These are phyloP conservation scores for Suhomyces panamericanus DNA, from an alignment of 1,139 yeast species.

Conservation along the genomic window DNA sequence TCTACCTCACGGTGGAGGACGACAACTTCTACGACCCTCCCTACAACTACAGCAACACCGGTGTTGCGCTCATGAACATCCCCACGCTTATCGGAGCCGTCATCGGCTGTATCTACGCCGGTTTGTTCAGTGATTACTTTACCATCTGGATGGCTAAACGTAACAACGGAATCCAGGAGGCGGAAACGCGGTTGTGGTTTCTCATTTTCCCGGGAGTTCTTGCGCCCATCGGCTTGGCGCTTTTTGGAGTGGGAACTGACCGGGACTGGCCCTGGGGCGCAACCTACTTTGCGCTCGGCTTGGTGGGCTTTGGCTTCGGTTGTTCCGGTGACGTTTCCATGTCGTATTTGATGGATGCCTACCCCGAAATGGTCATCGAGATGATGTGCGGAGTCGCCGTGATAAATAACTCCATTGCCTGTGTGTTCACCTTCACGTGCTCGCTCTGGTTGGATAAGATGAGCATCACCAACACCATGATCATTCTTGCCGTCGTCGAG, in stretches of 20 bases:
- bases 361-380: slow-evolving; percentile 41
- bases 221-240: slow-evolving; percentile 37
- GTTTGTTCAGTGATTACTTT: slow-evolving; percentile 38
- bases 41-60: slow-evolving; percentile 29
- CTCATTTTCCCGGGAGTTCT: slow-evolving; percentile 36
- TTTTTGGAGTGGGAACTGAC: slow-evolving; percentile 40
- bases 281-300: slow-evolving; percentile 36
- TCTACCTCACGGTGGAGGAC: slow-evolving; percentile 42
- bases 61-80: slow-evolving; percentile 40
- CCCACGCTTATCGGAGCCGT: slow-evolving; percentile 41
- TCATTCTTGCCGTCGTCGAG: slow-evolving; percentile 37
- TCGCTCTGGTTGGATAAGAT: slow-evolving; percentile 38
- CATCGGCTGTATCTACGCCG: slow-evolving; percentile 42
- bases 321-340: slow-evolving; percentile 40
- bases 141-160: slow-evolving; percentile 41
- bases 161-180: slow-evolving; percentile 38
- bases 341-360: slow-evolving; percentile 43
- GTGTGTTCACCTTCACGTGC: slow-evolving; percentile 42
- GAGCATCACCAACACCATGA: slow-evolving; percentile 37
- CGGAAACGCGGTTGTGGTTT: slow-evolving; percentile 39
- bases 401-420: slow-evolving; percentile 38
- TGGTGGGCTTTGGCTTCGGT: slow-evolving; percentile 40
- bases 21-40: slow-evolving; percentile 34
- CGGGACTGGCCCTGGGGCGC: slow-evolving; percentile 35
- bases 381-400: slow-evolving; percentile 40